Percentiles rank a stretch among this genome's conserved stretches.
phyloP scores from a whole-genome alignment of 2,329 filamentous ascomycete species.

The Hypoxylon sp. region DNA sequence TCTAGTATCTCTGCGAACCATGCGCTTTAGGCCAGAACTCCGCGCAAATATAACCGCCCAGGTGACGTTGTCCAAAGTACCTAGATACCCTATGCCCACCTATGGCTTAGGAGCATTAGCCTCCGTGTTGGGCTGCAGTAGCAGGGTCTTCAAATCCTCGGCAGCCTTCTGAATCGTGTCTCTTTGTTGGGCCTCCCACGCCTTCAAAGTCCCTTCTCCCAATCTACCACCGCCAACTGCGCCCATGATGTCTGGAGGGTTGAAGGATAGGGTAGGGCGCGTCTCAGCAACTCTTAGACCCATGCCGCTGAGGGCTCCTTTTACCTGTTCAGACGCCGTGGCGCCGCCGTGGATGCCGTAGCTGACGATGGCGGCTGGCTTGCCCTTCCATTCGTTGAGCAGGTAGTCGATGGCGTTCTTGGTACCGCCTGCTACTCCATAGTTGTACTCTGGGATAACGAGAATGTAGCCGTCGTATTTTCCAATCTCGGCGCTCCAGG shows the following conservation, averaged over 20 bases:
- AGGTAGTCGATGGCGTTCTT: conserved; percentile 77
- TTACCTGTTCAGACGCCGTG: conserved; percentile 52
- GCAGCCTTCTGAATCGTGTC: conserved; percentile 47
- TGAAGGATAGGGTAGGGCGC: conserved; percentile 53
- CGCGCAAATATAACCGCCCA: conserved; percentile 4
- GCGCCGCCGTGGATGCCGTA: conserved; percentile 66
- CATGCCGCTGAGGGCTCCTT: conserved; percentile 51
- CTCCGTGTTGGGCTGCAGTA: conserved; percentile 44
- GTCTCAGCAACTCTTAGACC: conserved; percentile 54
- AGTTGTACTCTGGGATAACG: conserved; percentile 71
- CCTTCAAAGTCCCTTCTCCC: conserved; percentile 43
- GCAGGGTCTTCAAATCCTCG: conserved; percentile 49
- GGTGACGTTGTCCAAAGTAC: neutral
- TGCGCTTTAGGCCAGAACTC: neutral
- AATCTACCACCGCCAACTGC: conserved; percentile 48
- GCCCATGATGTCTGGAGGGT: conserved; percentile 42
- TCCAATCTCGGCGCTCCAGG: conserved; percentile 63
- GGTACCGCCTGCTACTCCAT: conserved; percentile 65
- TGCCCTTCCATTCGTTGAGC: conserved; percentile 70
- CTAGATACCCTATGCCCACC: neutral
- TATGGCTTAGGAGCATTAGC: conserved; percentile 36
- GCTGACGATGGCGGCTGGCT: conserved; percentile 67
- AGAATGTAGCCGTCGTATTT: conserved; percentile 64
- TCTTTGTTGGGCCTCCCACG: conserved; percentile 44
- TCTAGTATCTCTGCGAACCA: conserved; percentile 3